Conservation (phyloP, 352 stramenopile species). For the Phytophthora citrophthora region DNA sequence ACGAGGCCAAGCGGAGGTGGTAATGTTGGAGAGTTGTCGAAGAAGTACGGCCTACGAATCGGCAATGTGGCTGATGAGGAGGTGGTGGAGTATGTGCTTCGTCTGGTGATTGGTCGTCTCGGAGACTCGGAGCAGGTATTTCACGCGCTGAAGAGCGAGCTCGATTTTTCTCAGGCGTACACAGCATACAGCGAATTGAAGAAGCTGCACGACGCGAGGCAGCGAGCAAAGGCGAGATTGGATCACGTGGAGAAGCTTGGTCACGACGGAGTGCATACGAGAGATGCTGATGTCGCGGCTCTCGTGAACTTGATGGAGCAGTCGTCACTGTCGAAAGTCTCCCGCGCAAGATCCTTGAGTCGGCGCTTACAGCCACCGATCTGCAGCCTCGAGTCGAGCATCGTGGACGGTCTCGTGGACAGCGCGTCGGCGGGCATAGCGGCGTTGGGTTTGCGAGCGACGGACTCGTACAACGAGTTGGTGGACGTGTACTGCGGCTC, state of each 20-base stretch:
- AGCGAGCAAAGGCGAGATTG: constrained; percentile 13
- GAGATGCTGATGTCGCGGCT: constrained; percentile 14
- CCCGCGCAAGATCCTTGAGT: constrained; percentile 12
- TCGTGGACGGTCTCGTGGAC: constrained; percentile 30
- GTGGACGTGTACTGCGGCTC: constrained; percentile 85
- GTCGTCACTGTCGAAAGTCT: constrained; percentile 18
- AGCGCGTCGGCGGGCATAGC: constrained; percentile 17
- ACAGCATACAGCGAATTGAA: constrained; percentile 49
- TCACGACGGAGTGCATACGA: not conserved
- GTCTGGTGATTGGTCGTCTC: constrained; percentile 39
- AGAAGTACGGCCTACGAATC: constrained; percentile 24
- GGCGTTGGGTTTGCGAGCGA: constrained; percentile 49
- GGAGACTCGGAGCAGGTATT: constrained; percentile 44
- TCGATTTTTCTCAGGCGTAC: constrained; percentile 42
- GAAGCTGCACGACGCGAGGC: constrained; percentile 32
- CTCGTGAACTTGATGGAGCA: constrained; percentile 31
- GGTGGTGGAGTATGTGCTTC: constrained; percentile 48
- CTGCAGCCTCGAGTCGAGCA: constrained; percentile 64
- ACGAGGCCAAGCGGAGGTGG: constrained; percentile 43
- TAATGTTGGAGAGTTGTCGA: constrained; percentile 22
- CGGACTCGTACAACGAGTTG: constrained; percentile 68
- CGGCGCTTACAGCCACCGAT: constrained; percentile 53
- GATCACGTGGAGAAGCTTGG: constrained; percentile 17
- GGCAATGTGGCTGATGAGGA: constrained; percentile 42
- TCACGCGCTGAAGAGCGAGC: constrained; percentile 40